A percentile compares a stretch with the other conserved stretches of the same genome.
phyloP scores from a whole-genome alignment of 441 rosid species.

The Arabidopsis hybrid region DNA sequence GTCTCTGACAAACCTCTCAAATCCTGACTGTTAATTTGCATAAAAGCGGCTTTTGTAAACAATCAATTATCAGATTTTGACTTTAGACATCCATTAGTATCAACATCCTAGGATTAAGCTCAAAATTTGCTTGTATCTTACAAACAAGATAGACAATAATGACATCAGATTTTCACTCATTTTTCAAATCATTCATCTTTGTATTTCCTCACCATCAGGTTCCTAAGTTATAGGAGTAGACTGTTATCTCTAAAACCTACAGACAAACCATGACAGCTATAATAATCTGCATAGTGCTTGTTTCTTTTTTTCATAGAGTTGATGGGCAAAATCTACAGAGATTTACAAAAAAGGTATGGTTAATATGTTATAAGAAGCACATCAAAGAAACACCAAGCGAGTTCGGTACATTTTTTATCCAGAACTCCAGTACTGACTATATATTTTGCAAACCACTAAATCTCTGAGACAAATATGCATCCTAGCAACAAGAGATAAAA shows the following conservation, averaged over 20 bases:
- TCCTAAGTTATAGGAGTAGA: neutral
- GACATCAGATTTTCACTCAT: neutral
- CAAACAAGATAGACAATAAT: neutral
- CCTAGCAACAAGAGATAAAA: neutral
- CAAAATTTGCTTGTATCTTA: constrained; percentile 4
- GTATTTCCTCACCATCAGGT: neutral
- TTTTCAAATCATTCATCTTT: neutral
- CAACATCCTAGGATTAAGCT: neutral
- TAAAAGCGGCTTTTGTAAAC: neutral
- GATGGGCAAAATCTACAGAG: neutral
- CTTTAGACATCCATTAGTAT: neutral
- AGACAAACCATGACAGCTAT: too few relatives aligned
- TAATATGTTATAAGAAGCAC: constrained; percentile 8
- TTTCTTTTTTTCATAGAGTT: neutral
- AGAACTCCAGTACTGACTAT: neutral
- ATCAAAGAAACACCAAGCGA: neutral
- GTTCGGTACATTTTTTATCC: neutral
- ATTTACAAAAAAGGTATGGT: neutral
- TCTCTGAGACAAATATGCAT: constrained; percentile 4
- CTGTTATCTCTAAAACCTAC: neutral
- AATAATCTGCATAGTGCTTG: too few relatives aligned
- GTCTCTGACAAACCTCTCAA: constrained; percentile 90
- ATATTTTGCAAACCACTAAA: neutral
- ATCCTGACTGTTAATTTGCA: constrained; percentile 78
- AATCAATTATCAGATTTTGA: constrained; percentile 16